Percentiles rank a stretch among this genome's conserved stretches.
Evolutionary conservation across 345 rosid species (phyloP).

Genomic region (Populus simonii): DNA sequence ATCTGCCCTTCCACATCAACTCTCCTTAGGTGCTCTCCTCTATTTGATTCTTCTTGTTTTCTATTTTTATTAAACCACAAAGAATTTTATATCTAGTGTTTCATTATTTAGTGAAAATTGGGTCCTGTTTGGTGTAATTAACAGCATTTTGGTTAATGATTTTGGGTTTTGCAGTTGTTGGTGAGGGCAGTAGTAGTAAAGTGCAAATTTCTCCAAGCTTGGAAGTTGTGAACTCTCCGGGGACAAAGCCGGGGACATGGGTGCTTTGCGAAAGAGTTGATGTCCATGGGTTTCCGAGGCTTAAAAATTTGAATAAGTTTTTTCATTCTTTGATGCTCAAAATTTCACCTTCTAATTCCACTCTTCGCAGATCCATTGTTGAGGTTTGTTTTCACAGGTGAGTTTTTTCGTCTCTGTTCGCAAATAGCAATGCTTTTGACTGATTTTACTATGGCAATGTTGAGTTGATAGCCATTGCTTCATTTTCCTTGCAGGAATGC

Average conservation of each 20-base stretch:
- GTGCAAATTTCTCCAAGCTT: slow-evolving; percentile 49
- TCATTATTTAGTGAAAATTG: neutral
- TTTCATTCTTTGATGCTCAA: slow-evolving; percentile 64
- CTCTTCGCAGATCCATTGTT: slow-evolving; percentile 32
- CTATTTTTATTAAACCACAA: neutral
- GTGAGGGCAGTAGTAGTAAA: slow-evolving; percentile 25
- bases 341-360: slow-evolving; percentile 39
- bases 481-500: slow-evolving; percentile 51
- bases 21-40: slow-evolving; percentile 38
- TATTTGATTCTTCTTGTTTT: neutral
- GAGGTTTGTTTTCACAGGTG: slow-evolving; percentile 91
- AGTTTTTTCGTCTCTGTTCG: slow-evolving; percentile 16
- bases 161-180: slow-evolving; percentile 49
- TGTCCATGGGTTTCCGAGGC: slow-evolving; percentile 63
- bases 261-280: slow-evolving; percentile 67
- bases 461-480: neutral
- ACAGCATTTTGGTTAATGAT: neutral
- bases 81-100: slow-evolving; percentile 37
- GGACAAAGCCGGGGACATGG: slow-evolving; percentile 51
- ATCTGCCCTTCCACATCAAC: slow-evolving; percentile 30
- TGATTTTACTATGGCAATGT: neutral
- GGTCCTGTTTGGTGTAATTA: too few species aligned
- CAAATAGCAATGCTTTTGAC: too few species aligned
- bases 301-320: slow-evolving; percentile 51
- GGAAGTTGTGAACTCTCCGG: slow-evolving; percentile 63